Percentiles rank a stretch among this genome's conserved stretches.
These are phyloP conservation scores for Aspergillus novofumigatus DNA, from an alignment of 2,329 filamentous ascomycete genomes.

Conservation along the genomic window DNA sequence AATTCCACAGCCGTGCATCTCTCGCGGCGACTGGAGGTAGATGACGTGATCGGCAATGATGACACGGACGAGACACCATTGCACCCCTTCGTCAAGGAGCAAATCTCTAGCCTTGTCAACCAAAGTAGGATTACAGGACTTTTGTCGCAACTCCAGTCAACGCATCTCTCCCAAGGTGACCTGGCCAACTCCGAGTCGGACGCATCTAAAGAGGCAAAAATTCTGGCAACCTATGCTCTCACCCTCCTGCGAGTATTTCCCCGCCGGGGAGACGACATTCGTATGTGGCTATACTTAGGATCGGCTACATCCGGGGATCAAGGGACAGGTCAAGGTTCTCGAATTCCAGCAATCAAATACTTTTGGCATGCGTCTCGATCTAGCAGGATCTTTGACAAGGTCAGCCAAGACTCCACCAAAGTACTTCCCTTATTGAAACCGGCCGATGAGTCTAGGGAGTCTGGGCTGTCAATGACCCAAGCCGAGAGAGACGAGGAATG, in stretches of 20 bases:
- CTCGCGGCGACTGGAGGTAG: slow-evolving; percentile 46
- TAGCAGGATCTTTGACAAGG: slow-evolving; percentile 55
- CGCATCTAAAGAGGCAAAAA: slow-evolving; percentile 59
- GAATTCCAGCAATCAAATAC: slow-evolving; percentile 68
- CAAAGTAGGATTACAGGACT: slow-evolving; percentile 67
- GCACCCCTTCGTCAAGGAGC: slow-evolving; percentile 56
- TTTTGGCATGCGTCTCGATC: slow-evolving; percentile 70
- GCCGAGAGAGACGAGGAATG: slow-evolving; percentile 64
- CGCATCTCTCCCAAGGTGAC: slow-evolving; percentile 19
- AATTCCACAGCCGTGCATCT: slow-evolving; percentile 55
- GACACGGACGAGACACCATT: slow-evolving; percentile 30
- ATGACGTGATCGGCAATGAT: slow-evolving; percentile 27
- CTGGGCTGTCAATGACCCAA: slow-evolving; percentile 22
- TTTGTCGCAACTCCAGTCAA: slow-evolving; percentile 43
- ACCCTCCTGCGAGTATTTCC: slow-evolving; percentile 85
- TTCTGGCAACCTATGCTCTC: slow-evolving; percentile 80
- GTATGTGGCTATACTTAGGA: slow-evolving; percentile 87
- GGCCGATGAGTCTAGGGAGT: slow-evolving; percentile 39
- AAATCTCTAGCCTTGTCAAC: slow-evolving; percentile 69
- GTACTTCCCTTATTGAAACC: slow-evolving; percentile 56
- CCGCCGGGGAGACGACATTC: slow-evolving; percentile 74
- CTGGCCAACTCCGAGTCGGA: slow-evolving; percentile 26
- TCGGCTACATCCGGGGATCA: slow-evolving; percentile 48
- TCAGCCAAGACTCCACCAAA: slow-evolving; percentile 54
- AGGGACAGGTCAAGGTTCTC: slow-evolving; percentile 26